These are phyloP conservation scores for Calonectria pteridis DNA, from an alignment of 2,329 filamentous ascomycete genomes.

Conservation along the genomic window DNA sequence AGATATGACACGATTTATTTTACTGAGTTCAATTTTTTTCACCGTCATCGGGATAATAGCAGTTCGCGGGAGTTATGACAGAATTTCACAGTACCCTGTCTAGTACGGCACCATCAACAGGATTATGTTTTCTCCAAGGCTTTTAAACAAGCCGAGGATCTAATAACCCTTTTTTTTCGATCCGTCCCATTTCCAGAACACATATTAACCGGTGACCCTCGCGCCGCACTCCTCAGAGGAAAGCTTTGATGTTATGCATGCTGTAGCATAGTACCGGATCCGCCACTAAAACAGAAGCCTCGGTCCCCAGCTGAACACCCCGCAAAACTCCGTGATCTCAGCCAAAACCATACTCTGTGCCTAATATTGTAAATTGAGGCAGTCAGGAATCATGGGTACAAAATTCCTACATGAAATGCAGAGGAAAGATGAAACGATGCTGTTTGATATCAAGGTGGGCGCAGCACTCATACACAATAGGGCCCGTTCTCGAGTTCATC, in stretches of 20 bases:
- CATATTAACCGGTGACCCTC: neutral
- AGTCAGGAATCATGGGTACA: neutral
- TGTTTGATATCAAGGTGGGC: neutral
- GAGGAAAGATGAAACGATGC: neutral
- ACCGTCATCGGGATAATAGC: neutral
- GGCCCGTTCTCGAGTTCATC: no score
- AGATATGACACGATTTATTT: neutral
- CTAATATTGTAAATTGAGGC: neutral
- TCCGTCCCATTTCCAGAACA: neutral
- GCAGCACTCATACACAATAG: neutral
- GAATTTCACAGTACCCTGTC: neutral
- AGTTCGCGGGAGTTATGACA: neutral
- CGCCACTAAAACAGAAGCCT: no score
- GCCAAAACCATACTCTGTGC: neutral
- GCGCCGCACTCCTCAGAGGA: neutral
- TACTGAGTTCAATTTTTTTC: neutral
- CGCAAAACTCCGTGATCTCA: neutral
- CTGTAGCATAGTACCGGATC: neutral
- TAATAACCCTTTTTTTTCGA: neutral
- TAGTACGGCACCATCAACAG: neutral
- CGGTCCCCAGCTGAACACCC: neutral
- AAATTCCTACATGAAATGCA: fast-evolving
- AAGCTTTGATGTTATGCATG: neutral
- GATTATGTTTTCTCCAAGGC: neutral
- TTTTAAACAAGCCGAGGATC: neutral